Evolutionary conservation across 768 basidiomycete species (phyloP), one percentile per base, ranked within the genome.

Genomic region (Hericium alpestre): DNA sequence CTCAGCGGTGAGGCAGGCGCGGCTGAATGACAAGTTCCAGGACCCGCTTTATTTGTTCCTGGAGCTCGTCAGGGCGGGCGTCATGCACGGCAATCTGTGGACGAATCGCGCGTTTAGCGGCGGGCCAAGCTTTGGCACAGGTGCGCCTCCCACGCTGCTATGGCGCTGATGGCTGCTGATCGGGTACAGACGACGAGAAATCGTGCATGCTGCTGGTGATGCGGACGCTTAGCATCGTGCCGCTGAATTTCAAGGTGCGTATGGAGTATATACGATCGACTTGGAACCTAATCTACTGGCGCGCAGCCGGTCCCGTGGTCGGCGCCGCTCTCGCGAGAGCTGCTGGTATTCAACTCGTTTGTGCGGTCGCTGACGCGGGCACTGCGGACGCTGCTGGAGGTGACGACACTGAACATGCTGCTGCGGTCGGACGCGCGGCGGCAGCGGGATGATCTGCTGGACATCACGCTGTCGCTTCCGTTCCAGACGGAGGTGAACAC

Each of bases 321-420:
- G 41, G 96, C 95, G 25, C 96, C 96, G 43, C 75, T 99, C 51
- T 97, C 95, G 63, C 88, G 96, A 59, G 95, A 98, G 70, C 75
- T 99, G 58, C 78, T 99, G 52, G 93, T 96, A 59, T 99, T 98
- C 81, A 99, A 99, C 76, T 93, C 93, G 51, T 98, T 98, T 69
- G 85, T 96, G 66, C 86, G 91, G 53, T 89, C 91, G 53, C 76
- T 98, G 59, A 89, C 92, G 56, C 87, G 93, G 58, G 89, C 93
- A 27, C 77, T 98, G 58, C 83, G 96, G 60, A 88, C 88, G 57
- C 76, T 98, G 63, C 72, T 96, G 60, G 96, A 99, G 72, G 87
- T 93, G 57, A 85, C 90, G 43, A 84, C 90, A 58, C 73, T 96
- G 66, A 96, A 96, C 73, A 90, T 97, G 86, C 76, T 99, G 38